Evolutionary conservation across 2,329 filamentous ascomycete species (phyloP).

Genomic region (Corynespora cassiicola): DNA sequence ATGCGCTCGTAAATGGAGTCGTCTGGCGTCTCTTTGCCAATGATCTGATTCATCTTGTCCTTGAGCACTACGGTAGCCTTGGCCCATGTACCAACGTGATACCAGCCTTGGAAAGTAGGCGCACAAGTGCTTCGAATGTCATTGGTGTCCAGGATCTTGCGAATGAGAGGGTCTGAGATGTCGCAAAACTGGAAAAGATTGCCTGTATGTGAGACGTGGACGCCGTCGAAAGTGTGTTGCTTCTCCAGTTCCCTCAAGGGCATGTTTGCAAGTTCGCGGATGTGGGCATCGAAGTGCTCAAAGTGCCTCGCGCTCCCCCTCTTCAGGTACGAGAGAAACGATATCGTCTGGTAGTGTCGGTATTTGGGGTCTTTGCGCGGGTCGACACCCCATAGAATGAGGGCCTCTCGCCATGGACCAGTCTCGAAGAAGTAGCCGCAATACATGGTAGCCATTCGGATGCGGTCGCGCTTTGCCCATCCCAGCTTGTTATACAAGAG

Average conservation of each 20-base stretch:
- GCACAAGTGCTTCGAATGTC: conserved; percentile 56
- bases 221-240: conserved; percentile 81
- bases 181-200: conserved; percentile 97
- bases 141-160: conserved; percentile 68
- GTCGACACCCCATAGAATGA: conserved; percentile 86
- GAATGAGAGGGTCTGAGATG: conserved; percentile 79
- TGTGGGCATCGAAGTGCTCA: conserved; percentile 32
- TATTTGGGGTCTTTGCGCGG: conserved; percentile 79
- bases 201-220: conserved; percentile 75
- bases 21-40: conserved; percentile 41
- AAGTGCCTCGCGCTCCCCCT: conserved; percentile 30
- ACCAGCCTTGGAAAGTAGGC: conserved; percentile 75
- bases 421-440: conserved; percentile 91
- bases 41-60: conserved; percentile 69
- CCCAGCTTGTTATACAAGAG: conserved; percentile 77
- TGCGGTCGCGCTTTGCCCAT: conserved; percentile 57
- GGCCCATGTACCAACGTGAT: conserved; percentile 77
- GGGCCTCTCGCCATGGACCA: conserved; percentile 88
- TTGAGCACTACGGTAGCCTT: conserved; percentile 90
- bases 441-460: conserved; percentile 81
- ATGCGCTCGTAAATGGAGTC: conserved; percentile 38
- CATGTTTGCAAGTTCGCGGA: conserved; percentile 29
- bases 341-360: conserved; percentile 83
- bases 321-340: conserved; percentile 41
- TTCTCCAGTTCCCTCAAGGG: conserved; percentile 28